phyloP scores from a whole-genome alignment of 441 rosid genomes.

The Erodium moschatum region DNA sequence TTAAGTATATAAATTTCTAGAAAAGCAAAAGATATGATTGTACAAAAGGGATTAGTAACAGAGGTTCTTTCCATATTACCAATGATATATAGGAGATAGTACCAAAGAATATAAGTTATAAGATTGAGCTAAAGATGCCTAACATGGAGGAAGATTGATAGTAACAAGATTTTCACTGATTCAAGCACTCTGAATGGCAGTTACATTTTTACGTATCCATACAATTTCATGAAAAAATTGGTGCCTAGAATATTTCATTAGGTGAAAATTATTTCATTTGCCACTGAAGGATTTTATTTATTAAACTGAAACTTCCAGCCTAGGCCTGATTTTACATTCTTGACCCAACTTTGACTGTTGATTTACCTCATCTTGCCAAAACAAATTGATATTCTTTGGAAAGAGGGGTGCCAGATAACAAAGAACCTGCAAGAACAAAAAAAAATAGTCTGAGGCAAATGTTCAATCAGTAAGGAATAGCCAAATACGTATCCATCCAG shows the following conservation, averaged over 20 bases:
- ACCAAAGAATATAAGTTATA: neutral
- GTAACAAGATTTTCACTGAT: neutral
- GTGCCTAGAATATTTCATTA: constrained; percentile 4
- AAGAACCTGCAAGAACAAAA: constrained; percentile 54
- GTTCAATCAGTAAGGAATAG: constrained; percentile 9
- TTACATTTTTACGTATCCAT: neutral
- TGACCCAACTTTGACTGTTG: constrained; percentile 22
- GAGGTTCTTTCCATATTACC: neutral
- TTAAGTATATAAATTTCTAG: constrained; percentile 13
- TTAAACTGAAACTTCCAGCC: constrained; percentile 16
- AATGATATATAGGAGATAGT: too few species aligned
- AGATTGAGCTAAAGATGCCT: neutral
- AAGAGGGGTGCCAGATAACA: constrained; percentile 83
- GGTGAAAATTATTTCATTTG: constrained; percentile 10
- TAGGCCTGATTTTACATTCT: constrained; percentile 14
- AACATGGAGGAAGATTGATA: constrained; percentile 1
- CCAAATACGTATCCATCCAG: constrained; percentile 3
- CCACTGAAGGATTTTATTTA: constrained; percentile 6
- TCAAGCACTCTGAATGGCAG: neutral
- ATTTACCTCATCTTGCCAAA: constrained; percentile 99
- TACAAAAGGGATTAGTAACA: neutral
- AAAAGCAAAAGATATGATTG: neutral
- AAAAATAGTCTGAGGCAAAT: neutral
- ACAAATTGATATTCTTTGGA: constrained; percentile 73
- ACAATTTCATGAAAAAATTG: constrained; percentile 14